Percentiles rank a stretch among this genome's conserved stretches.
These are phyloP conservation scores for Pythium dissotocum DNA, from an alignment of 352 stramenopile genomes.

Conservation along the genomic window DNA sequence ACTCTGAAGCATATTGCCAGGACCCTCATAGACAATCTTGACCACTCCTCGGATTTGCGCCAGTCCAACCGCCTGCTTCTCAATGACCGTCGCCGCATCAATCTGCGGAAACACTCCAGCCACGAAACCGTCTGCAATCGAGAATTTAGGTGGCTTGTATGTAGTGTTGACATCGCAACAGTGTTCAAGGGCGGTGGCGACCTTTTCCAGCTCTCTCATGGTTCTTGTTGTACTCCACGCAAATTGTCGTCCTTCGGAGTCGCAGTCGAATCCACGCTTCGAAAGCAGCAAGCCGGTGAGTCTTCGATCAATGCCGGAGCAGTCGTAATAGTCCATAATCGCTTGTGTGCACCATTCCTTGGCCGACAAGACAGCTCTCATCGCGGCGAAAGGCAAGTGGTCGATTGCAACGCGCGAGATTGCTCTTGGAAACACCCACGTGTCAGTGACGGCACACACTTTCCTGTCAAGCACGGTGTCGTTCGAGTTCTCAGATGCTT, in stretches of 20 bases:
- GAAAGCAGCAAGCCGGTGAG: conserved; percentile 21
- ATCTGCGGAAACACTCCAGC: conserved; percentile 23
- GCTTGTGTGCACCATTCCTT: conserved; percentile 1
- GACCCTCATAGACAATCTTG: conserved; percentile 31
- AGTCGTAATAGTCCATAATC: conserved; percentile 24
- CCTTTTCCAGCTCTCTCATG: too few relatives aligned
- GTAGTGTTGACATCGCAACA: not conserved
- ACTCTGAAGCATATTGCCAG: conserved; percentile 29
- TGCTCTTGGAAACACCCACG: conserved; percentile 12
- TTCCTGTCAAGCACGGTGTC: conserved; percentile 13
- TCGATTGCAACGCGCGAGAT: not conserved
- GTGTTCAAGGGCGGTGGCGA: too few relatives aligned
- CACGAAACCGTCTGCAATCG: conserved; percentile 31
- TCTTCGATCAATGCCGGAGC: conserved; percentile 13
- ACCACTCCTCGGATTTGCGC: conserved; percentile 27
- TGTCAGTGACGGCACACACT: too few relatives aligned
- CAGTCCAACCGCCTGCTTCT: conserved; percentile 25
- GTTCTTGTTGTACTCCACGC: too few relatives aligned
- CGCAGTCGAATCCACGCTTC: conserved; percentile 9
- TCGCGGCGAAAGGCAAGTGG: conserved; percentile 7
- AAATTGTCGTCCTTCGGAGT: too few relatives aligned
- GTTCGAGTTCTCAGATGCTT: not conserved
- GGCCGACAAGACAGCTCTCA: not conserved
- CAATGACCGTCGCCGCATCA: conserved; percentile 15
- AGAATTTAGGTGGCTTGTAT: conserved; percentile 22